phyloP scores from a whole-genome alignment of 306 rosid species.

The Lathyrus sativus region DNA sequence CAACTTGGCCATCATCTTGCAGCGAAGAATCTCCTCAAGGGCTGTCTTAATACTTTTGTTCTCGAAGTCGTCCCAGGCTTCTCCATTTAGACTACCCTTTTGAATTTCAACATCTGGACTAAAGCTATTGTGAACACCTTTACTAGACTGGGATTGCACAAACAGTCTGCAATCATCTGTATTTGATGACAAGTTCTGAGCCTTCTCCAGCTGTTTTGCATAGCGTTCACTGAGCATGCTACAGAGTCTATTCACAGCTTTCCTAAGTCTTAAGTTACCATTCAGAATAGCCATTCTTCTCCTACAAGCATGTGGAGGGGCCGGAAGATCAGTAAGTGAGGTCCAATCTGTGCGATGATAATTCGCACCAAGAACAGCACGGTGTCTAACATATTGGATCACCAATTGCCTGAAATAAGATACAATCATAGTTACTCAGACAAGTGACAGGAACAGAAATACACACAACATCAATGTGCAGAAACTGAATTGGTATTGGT shows the following conservation, averaged over 20 bases:
- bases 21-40: constrained; percentile 74
- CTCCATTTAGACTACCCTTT: constrained; percentile 48
- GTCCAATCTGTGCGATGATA: constrained; percentile 75
- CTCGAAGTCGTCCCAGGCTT: constrained; percentile 85
- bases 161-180: constrained; percentile 52
- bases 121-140: constrained; percentile 34
- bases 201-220: constrained; percentile 59
- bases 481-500: constrained; percentile 1
- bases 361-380: constrained; percentile 73
- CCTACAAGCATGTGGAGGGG: constrained; percentile 66
- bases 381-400: constrained; percentile 80
- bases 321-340: constrained; percentile 74
- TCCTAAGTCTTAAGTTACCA: constrained; percentile 57
- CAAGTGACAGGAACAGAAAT: background rate
- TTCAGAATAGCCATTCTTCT: constrained; percentile 73
- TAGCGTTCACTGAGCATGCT: constrained; percentile 72
- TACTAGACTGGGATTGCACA: constrained; percentile 44
- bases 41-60: constrained; percentile 57
- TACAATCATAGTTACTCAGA: constrained; percentile 33
- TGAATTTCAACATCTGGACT: constrained; percentile 38
- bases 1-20: constrained; percentile 67
- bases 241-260: constrained; percentile 81
- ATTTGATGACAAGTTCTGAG: constrained; percentile 43
- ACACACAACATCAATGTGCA: background rate
- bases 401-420: constrained; percentile 70